A percentile compares a stretch with the other conserved stretches of the same genome.
Evolutionary conservation across 345 rosid genomes (phyloP).

Genomic region (Euclidium syriacum): DNA sequence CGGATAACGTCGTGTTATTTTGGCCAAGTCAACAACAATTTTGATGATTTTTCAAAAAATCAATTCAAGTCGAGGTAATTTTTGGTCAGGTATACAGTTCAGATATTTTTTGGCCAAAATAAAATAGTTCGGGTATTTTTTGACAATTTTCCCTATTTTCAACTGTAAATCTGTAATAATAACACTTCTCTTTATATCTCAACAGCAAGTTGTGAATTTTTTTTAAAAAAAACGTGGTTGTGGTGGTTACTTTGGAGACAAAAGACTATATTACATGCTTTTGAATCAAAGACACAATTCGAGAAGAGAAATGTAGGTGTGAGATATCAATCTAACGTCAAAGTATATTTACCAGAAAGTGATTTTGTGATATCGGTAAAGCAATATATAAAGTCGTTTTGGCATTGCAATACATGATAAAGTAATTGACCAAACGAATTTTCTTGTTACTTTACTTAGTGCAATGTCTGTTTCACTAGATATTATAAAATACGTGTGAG

Average conservation of each 20-base stretch:
- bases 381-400: constrained; percentile 6
- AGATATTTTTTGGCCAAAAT: too few relatives aligned
- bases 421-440: constrained; percentile 25
- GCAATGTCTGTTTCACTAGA: constrained; percentile 18
- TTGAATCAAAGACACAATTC: constrained; percentile 17
- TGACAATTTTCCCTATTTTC: neutral
- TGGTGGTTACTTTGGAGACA: constrained; percentile 1
- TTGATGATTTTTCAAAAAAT: too few relatives aligned
- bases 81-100: too few relatives aligned
- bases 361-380: neutral
- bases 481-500: constrained; percentile 19
- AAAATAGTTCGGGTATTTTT: too few relatives aligned
- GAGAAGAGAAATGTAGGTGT: constrained; percentile 18
- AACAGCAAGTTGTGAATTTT: neutral
- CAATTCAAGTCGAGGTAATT: too few relatives aligned
- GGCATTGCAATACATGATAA: constrained; percentile 13
- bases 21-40: too few relatives aligned
- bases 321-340: neutral
- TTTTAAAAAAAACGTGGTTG: neutral
- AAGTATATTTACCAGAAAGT: constrained; percentile 14
- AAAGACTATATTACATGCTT: neutral
- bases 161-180: too few relatives aligned
- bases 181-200: neutral
- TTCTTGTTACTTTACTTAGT: constrained; percentile 12
- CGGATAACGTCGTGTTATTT: too few relatives aligned